Percentiles rank a stretch among this genome's conserved stretches.
phyloP scores from a whole-genome alignment of 352 stramenopile species.

The Phytophthora lateralis region DNA sequence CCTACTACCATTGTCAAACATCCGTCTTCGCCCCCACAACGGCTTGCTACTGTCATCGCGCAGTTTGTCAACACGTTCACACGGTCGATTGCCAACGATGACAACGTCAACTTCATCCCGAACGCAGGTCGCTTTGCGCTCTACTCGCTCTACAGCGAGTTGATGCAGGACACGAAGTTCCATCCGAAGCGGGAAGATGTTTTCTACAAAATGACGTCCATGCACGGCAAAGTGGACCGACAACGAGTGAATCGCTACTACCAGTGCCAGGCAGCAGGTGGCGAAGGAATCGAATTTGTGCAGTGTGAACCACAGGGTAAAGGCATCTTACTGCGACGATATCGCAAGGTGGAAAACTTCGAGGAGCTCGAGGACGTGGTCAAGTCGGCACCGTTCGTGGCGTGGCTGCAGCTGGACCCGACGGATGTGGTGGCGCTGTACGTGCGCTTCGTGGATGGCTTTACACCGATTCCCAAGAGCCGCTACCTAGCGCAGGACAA shows the following conservation, averaged over 20 bases:
- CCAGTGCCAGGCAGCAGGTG: constrained; percentile 20
- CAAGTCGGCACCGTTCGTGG: constrained; percentile 36
- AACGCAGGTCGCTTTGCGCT: constrained; percentile 50
- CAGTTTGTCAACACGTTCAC: constrained; percentile 62
- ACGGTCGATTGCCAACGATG: constrained; percentile 53
- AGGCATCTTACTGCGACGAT: constrained; percentile 48
- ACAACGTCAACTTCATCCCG: constrained; percentile 68
- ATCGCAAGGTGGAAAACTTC: constrained; percentile 29
- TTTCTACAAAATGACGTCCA: constrained; percentile 73
- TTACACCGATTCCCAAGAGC: constrained; percentile 48
- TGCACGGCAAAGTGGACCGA: constrained; percentile 60
- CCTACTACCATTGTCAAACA: background rate
- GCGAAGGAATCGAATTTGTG: constrained; percentile 26
- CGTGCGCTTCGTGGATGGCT: constrained; percentile 43
- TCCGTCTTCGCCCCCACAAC: constrained; percentile 3
- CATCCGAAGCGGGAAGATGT: constrained; percentile 53
- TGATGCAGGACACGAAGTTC: constrained; percentile 39
- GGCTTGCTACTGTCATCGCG: constrained; percentile 42
- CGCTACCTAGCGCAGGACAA: constrained; percentile 29
- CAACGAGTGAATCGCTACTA: constrained; percentile 63
- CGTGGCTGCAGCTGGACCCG: constrained; percentile 37
- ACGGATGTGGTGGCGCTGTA: constrained; percentile 42
- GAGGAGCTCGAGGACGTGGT: constrained; percentile 28
- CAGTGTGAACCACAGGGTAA: constrained; percentile 61
- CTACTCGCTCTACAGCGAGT: constrained; percentile 47